phyloP scores from a whole-genome alignment of 192 early-diverging fungal genomes.

The Coemansia sp. region DNA sequence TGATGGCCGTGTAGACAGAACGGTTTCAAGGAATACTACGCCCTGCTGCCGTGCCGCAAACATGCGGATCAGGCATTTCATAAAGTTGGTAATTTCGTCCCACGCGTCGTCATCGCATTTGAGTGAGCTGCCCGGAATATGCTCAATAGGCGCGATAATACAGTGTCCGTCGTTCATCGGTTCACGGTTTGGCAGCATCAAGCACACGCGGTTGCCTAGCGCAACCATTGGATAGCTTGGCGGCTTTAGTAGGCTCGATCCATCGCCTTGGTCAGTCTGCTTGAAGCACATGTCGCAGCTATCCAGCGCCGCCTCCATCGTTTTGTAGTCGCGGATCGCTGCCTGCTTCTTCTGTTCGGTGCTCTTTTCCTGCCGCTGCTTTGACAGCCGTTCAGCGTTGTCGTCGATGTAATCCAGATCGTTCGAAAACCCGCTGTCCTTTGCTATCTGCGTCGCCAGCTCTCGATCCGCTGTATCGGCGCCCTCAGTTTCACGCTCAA shows the following conservation, averaged over 20 bases:
- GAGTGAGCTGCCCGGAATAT: conserved; percentile 69
- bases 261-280: conserved; percentile 22
- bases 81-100: conserved; percentile 95
- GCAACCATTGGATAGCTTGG: conserved; percentile 71
- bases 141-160: conserved; percentile 86
- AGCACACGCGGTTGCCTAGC: conserved; percentile 70
- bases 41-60: conserved; percentile 64
- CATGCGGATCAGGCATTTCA: conserved; percentile 91
- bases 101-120: conserved; percentile 88
- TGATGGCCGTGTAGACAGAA: conserved; percentile 68
- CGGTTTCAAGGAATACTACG: conserved; percentile 88
- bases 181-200: conserved; percentile 69
- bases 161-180: conserved; percentile 84
- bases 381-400: conserved; percentile 69
- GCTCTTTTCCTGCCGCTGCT: conserved; percentile 54
- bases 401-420: conserved; percentile 94
- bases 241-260: conserved; percentile 48
- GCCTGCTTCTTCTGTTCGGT: conserved; percentile 63
- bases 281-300: conserved; percentile 75
- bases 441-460: conserved; percentile 38
- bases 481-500: conserved; percentile 22
- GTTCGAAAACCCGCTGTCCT: conserved; percentile 45
- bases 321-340: conserved; percentile 66
- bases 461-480: conserved; percentile 18
- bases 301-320: conserved; percentile 52